Conservation (phyloP, 2,329 filamentous ascomycete genomes). For the Penicillium sp. region DNA sequence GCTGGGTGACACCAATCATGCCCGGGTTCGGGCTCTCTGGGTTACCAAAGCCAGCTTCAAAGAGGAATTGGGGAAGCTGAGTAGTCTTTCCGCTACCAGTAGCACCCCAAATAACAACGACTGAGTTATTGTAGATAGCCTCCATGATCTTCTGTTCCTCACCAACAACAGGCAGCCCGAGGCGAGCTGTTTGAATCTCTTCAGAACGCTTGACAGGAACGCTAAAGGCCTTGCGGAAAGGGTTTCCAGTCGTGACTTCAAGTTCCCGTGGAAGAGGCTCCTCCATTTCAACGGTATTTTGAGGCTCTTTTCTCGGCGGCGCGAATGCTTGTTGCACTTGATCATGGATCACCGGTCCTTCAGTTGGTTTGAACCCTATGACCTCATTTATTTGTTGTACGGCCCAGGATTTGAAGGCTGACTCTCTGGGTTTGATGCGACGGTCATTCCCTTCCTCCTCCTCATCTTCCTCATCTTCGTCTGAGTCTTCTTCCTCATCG, state of each 20-base stretch:
- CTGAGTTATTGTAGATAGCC: slow-evolving; percentile 86
- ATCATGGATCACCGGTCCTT: slow-evolving; percentile 29
- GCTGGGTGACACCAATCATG: slow-evolving; percentile 94
- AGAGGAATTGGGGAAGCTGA: slow-evolving; percentile 94
- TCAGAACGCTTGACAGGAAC: slow-evolving; percentile 69
- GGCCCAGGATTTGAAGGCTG: slow-evolving; percentile 93
- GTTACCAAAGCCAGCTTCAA: slow-evolving; percentile 87
- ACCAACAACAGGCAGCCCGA: slow-evolving; percentile 84
- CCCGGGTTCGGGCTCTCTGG: slow-evolving; percentile 77
- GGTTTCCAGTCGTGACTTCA: slow-evolving; percentile 41
- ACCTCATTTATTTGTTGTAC: slow-evolving; percentile 81
- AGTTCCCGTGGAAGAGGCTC: slow-evolving; percentile 44
- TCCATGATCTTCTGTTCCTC: slow-evolving; percentile 99
- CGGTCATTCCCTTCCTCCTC: slow-evolving; percentile 17
- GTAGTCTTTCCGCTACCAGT: slow-evolving; percentile 98
- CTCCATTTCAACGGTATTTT: slow-evolving; percentile 40
- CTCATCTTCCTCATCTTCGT: slow-evolving; percentile 21
- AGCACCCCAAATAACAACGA: slow-evolving; percentile 88
- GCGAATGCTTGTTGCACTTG: slow-evolving; percentile 36
- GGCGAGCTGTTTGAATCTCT: slow-evolving; percentile 74
- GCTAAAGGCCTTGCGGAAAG: slow-evolving; percentile 71
- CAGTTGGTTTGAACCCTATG: slow-evolving; percentile 65
- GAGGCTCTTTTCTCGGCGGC: slow-evolving; percentile 35
- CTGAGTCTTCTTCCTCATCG: slow-evolving; percentile 21
- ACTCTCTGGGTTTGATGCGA: slow-evolving; percentile 44